Conservation (phyloP, 345 rosid species). For the Dipteronia dyeriana region DNA sequence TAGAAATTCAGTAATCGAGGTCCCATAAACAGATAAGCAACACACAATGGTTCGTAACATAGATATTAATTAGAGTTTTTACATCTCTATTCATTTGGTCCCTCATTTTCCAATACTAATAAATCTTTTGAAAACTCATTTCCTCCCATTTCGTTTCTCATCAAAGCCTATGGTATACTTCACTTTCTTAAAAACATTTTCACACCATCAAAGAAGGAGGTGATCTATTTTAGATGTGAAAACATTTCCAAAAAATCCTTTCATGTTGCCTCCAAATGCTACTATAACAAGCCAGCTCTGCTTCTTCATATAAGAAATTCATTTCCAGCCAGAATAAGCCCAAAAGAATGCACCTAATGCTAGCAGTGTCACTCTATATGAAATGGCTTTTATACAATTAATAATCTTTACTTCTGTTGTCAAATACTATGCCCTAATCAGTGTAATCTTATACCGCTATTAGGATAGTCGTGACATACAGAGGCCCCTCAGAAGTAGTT, state of each 20-base stretch:
- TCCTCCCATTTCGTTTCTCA: neutral
- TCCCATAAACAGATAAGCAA: neutral
- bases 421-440: neutral
- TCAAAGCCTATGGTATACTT: neutral
- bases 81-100: neutral
- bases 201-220: neutral
- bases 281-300: neutral
- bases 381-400: too few species aligned
- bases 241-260: neutral
- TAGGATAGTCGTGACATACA: too few species aligned
- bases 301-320: neutral
- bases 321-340: conserved; percentile 1
- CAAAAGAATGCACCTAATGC: neutral
- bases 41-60: neutral
- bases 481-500: too few species aligned
- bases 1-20: neutral
- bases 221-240: neutral
- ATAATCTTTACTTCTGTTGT: neutral
- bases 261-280: neutral
- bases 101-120: neutral
- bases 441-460: too few species aligned
- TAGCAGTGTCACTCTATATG: neutral
- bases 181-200: neutral
- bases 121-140: neutral
- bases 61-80: neutral